Conservation (phyloP, 2,329 filamentous ascomycete genomes). For the Didymella segeticola region DNA sequence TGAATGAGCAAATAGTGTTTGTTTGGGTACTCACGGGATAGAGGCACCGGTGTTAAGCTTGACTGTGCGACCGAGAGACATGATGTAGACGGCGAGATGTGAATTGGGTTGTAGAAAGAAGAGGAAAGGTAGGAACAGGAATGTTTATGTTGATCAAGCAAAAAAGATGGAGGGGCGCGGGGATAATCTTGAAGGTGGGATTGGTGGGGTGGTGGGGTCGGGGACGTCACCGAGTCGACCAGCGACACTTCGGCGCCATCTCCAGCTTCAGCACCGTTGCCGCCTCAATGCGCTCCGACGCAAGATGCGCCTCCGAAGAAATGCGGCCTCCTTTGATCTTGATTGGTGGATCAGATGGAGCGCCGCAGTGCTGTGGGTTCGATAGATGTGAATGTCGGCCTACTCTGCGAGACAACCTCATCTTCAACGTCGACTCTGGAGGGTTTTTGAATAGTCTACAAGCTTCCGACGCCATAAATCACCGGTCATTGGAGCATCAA, state of each 20-base stretch:
- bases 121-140: not conserved
- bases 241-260: slow-evolving; percentile 24
- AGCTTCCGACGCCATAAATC: no score
- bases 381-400: not conserved
- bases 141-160: slow-evolving; percentile 11
- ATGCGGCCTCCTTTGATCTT: slow-evolving; percentile 3
- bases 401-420: not conserved
- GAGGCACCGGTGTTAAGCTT: slow-evolving; percentile 71
- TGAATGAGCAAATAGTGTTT: slow-evolving; percentile 69
- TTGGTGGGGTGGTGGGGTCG: slow-evolving; percentile 26
- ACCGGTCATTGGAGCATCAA: no score
- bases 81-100: slow-evolving; percentile 17
- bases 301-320: slow-evolving; percentile 1
- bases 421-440: not conserved
- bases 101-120: slow-evolving; percentile 8
- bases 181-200: slow-evolving; percentile 17
- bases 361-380: not conserved
- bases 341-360: slow-evolving; percentile 9
- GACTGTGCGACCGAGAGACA: slow-evolving; percentile 50
- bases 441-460: not conserved
- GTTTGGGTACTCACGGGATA: slow-evolving; percentile 73
- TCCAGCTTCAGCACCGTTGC: slow-evolving; percentile 10
- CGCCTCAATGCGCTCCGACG: slow-evolving; percentile 2
- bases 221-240: slow-evolving; percentile 26
- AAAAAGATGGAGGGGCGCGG: slow-evolving; percentile 14